These are phyloP conservation scores for Fomitiporia mediterranea DNA, from an alignment of 1,284 basidiomycete species.

Conservation along the genomic window DNA sequence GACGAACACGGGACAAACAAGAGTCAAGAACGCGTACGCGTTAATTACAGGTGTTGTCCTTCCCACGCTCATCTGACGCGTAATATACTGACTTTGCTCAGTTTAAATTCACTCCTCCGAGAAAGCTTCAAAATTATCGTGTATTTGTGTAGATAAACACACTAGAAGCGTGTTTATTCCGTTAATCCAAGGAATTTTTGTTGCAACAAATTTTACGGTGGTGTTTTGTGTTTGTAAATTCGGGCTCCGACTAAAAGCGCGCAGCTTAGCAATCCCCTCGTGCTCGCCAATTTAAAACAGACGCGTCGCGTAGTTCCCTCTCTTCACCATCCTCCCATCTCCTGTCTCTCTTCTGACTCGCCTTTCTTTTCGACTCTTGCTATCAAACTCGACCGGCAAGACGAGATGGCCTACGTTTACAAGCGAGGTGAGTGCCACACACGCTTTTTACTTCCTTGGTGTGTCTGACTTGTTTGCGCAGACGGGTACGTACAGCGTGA, in stretches of 20 bases:
- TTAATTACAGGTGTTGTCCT: conserved; percentile 8
- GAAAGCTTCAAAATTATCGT: background rate
- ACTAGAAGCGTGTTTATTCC: too few relatives aligned
- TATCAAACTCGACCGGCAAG: background rate
- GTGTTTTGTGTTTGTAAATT: background rate
- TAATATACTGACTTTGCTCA: background rate
- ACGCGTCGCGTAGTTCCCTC: conserved; percentile 12
- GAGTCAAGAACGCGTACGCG: conserved; percentile 19
- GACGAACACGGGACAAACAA: conserved; percentile 10
- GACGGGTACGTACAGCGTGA: conserved; percentile 54
- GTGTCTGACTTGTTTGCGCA: conserved; percentile 29
- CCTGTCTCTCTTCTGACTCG: conserved; percentile 3
- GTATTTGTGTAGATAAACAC: background rate
- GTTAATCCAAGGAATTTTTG: background rate
- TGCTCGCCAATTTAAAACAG: conserved; percentile 12
- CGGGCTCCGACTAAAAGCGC: conserved; percentile 10
- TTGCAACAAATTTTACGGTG: background rate
- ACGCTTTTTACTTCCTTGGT: conserved; percentile 9
- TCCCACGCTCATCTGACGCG: conserved; percentile 6
- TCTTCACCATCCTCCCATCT: conserved; percentile 5
- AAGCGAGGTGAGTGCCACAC: conserved; percentile 57
- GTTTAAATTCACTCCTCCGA: background rate
- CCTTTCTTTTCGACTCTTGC: conserved; percentile 1
- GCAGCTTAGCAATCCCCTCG: background rate
- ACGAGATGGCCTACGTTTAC: conserved; percentile 61